A percentile compares a stretch with the other conserved stretches of the same genome.
Evolutionary conservation across 257 asterid species (phyloP).

Genomic region (Solanum microdontum): DNA sequence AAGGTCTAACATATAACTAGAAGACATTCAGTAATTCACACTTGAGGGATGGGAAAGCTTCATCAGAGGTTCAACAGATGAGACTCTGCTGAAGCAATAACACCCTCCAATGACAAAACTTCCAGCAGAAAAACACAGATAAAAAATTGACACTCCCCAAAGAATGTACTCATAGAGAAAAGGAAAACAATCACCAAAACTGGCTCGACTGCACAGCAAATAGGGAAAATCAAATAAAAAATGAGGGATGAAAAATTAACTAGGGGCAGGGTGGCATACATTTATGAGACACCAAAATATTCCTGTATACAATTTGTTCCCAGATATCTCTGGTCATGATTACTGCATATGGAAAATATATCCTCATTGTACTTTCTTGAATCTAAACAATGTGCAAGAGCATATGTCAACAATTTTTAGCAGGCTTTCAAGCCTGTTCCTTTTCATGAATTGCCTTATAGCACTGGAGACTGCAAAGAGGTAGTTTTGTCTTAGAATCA

Average conservation of each 20-base stretch:
- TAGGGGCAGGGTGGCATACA: background rate
- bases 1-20: background rate
- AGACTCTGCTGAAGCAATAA: background rate
- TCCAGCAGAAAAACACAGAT: background rate
- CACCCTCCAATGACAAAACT: background rate
- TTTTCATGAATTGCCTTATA: slow-evolving; percentile 63
- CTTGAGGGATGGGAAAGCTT: background rate
- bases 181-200: background rate
- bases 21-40: background rate
- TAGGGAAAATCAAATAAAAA: background rate
- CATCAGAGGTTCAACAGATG: background rate
- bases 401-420: slow-evolving; percentile 5
- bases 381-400: background rate
- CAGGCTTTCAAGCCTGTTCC: slow-evolving; percentile 28
- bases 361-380: background rate
- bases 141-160: background rate
- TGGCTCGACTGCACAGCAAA: background rate
- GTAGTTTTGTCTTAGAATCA: slow-evolving; percentile 82
- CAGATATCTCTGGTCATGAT: background rate
- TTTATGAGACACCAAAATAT: background rate
- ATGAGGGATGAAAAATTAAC: background rate
- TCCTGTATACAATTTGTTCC: background rate
- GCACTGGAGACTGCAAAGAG: slow-evolving; percentile 94
- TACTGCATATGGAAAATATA: background rate
- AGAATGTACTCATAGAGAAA: background rate